Percentiles rank a stretch among this genome's conserved stretches.
Evolutionary conservation across 768 basidiomycete species (phyloP).

Genomic region (Boletus reticuloceps): DNA sequence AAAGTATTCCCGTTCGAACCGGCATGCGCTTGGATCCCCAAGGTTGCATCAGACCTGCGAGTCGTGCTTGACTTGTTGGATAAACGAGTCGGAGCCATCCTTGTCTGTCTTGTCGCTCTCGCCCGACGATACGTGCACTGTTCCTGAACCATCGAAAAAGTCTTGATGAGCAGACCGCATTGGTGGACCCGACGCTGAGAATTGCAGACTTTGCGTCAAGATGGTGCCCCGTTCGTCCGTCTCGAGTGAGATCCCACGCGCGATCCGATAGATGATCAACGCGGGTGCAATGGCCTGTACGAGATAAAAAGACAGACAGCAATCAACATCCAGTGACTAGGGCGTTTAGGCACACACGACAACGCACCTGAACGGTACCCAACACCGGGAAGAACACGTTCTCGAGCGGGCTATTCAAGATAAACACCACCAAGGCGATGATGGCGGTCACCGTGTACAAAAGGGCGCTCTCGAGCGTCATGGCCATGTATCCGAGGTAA

Average conservation of each 20-base stretch:
- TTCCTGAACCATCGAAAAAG: constrained; percentile 7
- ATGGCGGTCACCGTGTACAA: constrained; percentile 16
- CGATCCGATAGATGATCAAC: constrained; percentile 24
- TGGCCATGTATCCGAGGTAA: constrained; percentile 23
- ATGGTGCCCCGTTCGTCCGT: constrained; percentile 6
- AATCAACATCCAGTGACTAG: background rate
- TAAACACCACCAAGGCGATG: constrained; percentile 12
- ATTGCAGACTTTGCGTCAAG: constrained; percentile 4
- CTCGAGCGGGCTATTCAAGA: constrained; percentile 20
- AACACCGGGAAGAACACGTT: constrained; percentile 24
- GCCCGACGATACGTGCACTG: constrained; percentile 1
- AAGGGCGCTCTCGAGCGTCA: constrained; percentile 25
- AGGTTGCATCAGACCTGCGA: background rate
- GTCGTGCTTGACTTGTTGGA: constrained; percentile 9
- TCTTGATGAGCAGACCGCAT: background rate
- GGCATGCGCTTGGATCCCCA: background rate
- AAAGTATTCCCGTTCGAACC: background rate
- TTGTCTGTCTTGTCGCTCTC: constrained; percentile 1
- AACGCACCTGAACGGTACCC: constrained; percentile 19
- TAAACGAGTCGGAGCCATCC: constrained; percentile 8
- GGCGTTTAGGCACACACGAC: background rate
- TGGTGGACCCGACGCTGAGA: background rate
- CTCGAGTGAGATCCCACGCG: constrained; percentile 16
- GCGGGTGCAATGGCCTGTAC: constrained; percentile 15
- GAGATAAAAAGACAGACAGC: background rate